Evolutionary conservation across 257 asterid species (phyloP), one percentile per base, ranked within the genome.

Genomic region (Solanum medicagineum): DNA sequence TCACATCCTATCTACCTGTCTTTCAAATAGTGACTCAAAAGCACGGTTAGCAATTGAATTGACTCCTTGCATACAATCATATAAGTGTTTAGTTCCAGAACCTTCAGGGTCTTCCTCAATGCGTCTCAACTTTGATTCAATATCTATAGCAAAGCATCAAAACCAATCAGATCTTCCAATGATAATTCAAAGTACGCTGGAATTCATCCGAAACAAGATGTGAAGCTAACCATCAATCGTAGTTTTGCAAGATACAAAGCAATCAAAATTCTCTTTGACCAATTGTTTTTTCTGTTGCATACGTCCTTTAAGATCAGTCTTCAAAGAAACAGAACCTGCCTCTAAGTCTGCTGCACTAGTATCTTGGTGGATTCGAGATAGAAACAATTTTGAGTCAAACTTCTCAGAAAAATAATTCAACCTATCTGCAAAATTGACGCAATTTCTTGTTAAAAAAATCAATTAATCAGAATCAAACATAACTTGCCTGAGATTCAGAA

Each of bases 21-120:
- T 93, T 93, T 97, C 99, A 87, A 97, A 95, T 84, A 97, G 92
- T 87, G 98, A 94, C 89, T 92, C 99, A 91, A 94, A 95, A 84
- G 99, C 99, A 88, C 94, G 95, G 90, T 92, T 97, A 83, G 99
- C 91, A 88, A 88, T 89, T 57, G 95, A 90, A 90, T 92, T 90
- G 85, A 97, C 98, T 93, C 94, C 96, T 88, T 95, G 94, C 80
- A 95, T 97, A 85, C 97, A 91, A 80, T 91, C 90, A 89, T 85
- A 93, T 81, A 97, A 91, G 90, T 93, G 97, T 80, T 86, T 70
- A 49, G 99, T 95, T 84, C 98, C 99, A 85, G 98, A 92, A 85
- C 99, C 99, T 85, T 97, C 99, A 88, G 99, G 98, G 83, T 97
- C 99, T 87, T 97, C 98, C 89, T 97, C 98, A 71, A 97, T 95